Evolutionary conservation across 164 flowering plant genomes (phyloP), one percentile per base, ranked within the genome.

Genomic region (Litsea cubeba): DNA sequence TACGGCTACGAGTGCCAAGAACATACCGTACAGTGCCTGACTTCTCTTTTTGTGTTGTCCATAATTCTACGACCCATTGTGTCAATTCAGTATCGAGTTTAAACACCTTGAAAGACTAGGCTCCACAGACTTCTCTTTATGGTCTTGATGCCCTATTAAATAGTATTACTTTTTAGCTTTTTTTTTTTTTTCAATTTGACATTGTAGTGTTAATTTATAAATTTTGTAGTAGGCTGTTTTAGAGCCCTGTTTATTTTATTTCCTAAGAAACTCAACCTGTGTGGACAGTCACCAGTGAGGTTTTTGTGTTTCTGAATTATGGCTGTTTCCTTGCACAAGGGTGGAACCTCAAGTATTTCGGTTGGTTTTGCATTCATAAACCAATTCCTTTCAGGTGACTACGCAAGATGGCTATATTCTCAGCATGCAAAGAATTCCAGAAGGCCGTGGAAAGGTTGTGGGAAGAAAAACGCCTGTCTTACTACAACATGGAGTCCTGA

Each of bases 381-480:
- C 17, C n/a, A 54, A 54, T 54, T 60, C 5, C 24, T 62, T 18
- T 75, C 78, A 92, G 97, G 93, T 89, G 63, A 91, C 89, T 30
- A 93, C 95, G 32, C 51, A 79, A 81, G 94, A 93, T 83, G 95
- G 95, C 30, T 93, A 87, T 72, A 87, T 91, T 58, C 89, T 93
- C 32, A 86, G 91, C 74, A 1, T 91, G 76, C 94, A 90, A 79
- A 88, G 95, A 70, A 91, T 93, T 65, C 93, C 91, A 5, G 46
- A 5, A 1, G 87, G 87, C 2, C 60, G 73, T 62, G 12, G 28
- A 12, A 69, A 50, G 30, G 71, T 66, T 25, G 5, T 76, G 10
- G 84, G 80, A 10, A 75, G 69, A 57, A 82, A 77, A 65, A 79
- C 80, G 12, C 96, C 94, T 0, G 90, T 91, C 51, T 78, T 93